phyloP scores from a whole-genome alignment of 345 rosid genomes.

The Rhodamnia rubescens region DNA sequence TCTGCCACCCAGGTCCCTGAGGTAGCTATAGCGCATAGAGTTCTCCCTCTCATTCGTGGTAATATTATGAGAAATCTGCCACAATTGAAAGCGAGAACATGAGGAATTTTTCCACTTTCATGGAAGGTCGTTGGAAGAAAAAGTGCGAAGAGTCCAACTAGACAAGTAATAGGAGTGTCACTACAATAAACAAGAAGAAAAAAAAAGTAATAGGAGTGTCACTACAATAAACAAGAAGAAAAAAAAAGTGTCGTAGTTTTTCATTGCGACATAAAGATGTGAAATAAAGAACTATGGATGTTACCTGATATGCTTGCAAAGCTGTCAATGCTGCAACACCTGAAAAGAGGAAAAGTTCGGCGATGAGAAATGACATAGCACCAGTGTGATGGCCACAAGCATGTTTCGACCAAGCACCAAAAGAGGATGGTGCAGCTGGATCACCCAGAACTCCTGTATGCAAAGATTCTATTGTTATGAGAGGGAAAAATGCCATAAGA shows the following conservation, averaged over 20 bases:
- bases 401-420: conserved; percentile 61
- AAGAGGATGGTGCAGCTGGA: conserved; percentile 62
- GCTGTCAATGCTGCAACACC: conserved; percentile 62
- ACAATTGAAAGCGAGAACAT: not conserved
- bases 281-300: not conserved
- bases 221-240: not conserved
- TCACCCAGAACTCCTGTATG: conserved; percentile 63
- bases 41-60: conserved; percentile 93
- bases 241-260: not conserved
- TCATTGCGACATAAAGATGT: not conserved
- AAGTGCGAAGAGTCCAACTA: not conserved
- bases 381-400: conserved; percentile 49
- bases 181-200: too few relatives aligned
- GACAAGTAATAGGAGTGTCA: too few relatives aligned
- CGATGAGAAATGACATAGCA: conserved; percentile 54
- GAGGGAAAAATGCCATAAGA: not conserved
- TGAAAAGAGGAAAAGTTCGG: conserved; percentile 61
- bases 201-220: not conserved
- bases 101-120: not conserved
- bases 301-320: conserved; percentile 84
- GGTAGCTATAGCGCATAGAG: conserved; percentile 69
- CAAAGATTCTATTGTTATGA: not conserved
- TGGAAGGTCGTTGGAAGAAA: not conserved
- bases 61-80: conserved; percentile 76
- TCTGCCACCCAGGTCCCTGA: conserved; percentile 60